Percentiles rank a stretch among this genome's conserved stretches.
Conservation (phyloP, 768 basidiomycete species). For the Sarcomyxa edulis region DNA sequence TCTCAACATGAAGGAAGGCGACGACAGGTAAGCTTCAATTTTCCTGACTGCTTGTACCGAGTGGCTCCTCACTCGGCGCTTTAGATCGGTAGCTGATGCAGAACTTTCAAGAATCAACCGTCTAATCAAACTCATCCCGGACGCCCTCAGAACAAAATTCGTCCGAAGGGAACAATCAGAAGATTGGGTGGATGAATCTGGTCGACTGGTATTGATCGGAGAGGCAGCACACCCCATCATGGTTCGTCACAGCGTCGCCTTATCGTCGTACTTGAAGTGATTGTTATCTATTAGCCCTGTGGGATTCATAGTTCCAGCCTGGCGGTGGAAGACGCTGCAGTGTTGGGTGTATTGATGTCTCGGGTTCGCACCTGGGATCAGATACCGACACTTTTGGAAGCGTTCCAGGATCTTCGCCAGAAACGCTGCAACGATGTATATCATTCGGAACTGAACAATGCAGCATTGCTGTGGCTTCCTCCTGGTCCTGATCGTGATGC, state of each 20-base stretch:
- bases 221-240: constrained; percentile 53
- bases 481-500: constrained; percentile 34
- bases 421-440: constrained; percentile 37
- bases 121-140: constrained; percentile 25
- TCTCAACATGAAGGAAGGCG: constrained; percentile 27
- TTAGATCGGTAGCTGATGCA: no score
- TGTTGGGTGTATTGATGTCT: constrained; percentile 48
- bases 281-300: constrained; percentile 31
- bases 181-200: constrained; percentile 45
- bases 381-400: constrained; percentile 40
- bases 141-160: constrained; percentile 31
- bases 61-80: background rate
- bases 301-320: constrained; percentile 41
- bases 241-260: constrained; percentile 23
- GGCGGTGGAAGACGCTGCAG: constrained; percentile 53
- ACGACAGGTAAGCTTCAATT: constrained; percentile 24
- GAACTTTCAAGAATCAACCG: constrained; percentile 28
- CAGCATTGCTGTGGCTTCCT: constrained; percentile 34
- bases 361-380: constrained; percentile 37
- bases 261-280: background rate
- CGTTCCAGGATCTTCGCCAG: constrained; percentile 48
- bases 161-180: constrained; percentile 29
- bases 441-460: constrained; percentile 37
- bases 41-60: background rate
- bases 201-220: constrained; percentile 42